Conservation (phyloP, 1,139 yeast species). For the Debaryomyces singareniensis region DNA sequence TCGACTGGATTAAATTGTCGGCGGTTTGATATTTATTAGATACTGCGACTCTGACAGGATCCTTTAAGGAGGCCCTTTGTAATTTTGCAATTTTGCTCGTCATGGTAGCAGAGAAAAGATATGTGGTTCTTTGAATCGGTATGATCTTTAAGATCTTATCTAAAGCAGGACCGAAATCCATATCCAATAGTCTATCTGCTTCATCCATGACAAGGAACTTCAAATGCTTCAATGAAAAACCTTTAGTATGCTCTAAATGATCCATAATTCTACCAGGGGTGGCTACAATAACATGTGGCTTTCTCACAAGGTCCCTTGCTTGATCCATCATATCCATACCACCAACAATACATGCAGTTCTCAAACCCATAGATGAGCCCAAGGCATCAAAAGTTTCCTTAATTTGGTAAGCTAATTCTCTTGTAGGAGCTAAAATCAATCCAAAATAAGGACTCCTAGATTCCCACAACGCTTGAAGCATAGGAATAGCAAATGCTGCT, state of each 20-base stretch:
- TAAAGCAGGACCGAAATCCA: constrained; percentile 95
- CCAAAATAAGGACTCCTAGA: constrained; percentile 86
- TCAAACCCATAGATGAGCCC: constrained; percentile 84
- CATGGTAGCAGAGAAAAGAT: constrained; percentile 92
- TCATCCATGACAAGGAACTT: constrained; percentile 92
- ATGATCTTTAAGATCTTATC: constrained; percentile 80
- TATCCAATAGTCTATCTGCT: constrained; percentile 90
- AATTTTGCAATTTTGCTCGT: constrained; percentile 90
- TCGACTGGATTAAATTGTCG: constrained; percentile 80
- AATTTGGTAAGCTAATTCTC: constrained; percentile 95
- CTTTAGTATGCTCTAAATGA: constrained; percentile 91
- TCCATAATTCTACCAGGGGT: constrained; percentile 81
- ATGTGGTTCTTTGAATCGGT: constrained; percentile 83
- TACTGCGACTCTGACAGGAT: constrained; percentile 90
- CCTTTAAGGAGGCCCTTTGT: constrained; percentile 83
- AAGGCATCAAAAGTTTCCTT: constrained; percentile 92
- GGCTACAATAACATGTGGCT: constrained; percentile 92
- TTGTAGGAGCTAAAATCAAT: constrained; percentile 88
- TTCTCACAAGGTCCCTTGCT: constrained; percentile 85
- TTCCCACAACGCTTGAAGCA: constrained; percentile 83
- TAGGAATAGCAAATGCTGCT: constrained; percentile 86
- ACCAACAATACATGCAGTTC: constrained; percentile 86
- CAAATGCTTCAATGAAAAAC: constrained; percentile 74
- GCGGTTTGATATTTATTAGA: constrained; percentile 88
- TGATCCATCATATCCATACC: constrained; percentile 99